A percentile compares a stretch with the other conserved stretches of the same genome.
phyloP scores from a whole-genome alignment of 2,329 filamentous ascomycete genomes.

The Xylariaceae sp. region DNA sequence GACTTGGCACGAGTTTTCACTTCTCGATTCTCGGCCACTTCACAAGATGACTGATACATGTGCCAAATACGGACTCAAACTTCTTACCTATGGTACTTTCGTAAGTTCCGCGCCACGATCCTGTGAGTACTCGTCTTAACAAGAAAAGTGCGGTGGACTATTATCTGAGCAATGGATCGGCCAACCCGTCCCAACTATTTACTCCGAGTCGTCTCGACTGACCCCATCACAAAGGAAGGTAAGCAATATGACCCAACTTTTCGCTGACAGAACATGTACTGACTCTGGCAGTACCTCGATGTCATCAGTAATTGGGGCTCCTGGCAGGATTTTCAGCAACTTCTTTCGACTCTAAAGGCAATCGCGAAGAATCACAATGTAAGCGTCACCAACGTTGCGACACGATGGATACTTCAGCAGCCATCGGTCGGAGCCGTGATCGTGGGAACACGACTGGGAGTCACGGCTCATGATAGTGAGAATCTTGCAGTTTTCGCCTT shows the following conservation, averaged over 20 bases:
- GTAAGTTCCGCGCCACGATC: conserved; percentile 11
- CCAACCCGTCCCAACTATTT: conserved; percentile 27
- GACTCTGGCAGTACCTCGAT: conserved; percentile 22
- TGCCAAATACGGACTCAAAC: conserved; percentile 25
- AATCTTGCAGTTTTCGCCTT: conserved; percentile 25
- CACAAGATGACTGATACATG: conserved; percentile 24
- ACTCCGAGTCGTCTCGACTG: conserved; percentile 22
- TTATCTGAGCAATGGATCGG: conserved; percentile 30
- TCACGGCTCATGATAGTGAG: conserved; percentile 22
- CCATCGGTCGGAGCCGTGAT: conserved; percentile 30
- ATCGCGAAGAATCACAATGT: conserved; percentile 23
- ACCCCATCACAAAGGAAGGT: conserved; percentile 34
- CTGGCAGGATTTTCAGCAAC: conserved; percentile 27
- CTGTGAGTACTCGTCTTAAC: not conserved
- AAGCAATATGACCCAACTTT: not conserved
- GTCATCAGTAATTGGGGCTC: conserved; percentile 27
- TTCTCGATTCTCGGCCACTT: conserved; percentile 28
- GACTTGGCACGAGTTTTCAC: conserved; percentile 24
- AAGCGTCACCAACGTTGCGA: conserved; percentile 27
- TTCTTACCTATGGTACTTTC: conserved; percentile 31
- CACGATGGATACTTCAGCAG: conserved; percentile 31
- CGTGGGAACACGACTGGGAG: conserved; percentile 28
- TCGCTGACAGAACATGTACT: not conserved
- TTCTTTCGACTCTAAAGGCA: conserved; percentile 20
- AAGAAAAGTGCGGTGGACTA: conserved; percentile 29